Conservation (phyloP, 805 yeast genomes). For the Metschnikowia similis region DNA sequence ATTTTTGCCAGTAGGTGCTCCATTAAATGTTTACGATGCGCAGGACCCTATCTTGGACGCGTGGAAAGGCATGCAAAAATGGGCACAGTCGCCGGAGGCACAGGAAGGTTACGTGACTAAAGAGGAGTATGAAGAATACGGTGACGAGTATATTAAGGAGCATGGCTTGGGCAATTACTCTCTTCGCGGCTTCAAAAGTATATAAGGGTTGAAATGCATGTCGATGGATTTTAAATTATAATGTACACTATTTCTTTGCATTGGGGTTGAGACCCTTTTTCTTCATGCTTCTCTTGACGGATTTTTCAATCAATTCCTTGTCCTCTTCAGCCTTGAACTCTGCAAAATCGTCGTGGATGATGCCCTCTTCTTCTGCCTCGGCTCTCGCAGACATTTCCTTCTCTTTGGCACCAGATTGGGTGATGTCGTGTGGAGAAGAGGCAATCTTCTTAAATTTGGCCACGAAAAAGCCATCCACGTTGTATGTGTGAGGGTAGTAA, state of each 20-base stretch:
- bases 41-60: constrained; percentile 71
- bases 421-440: constrained; percentile 76
- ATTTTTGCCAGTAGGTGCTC: constrained; percentile 65
- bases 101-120: constrained; percentile 51
- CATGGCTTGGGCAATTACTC: constrained; percentile 70
- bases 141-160: constrained; percentile 83
- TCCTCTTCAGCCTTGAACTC: constrained; percentile 75
- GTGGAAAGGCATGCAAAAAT: constrained; percentile 91
- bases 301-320: constrained; percentile 61
- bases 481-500: constrained; percentile 97
- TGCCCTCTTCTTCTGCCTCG: constrained; percentile 76
- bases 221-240: constrained; percentile 1
- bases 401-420: constrained; percentile 85
- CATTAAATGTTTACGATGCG: constrained; percentile 59
- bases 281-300: constrained; percentile 60
- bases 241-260: constrained; percentile 22
- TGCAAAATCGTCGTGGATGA: constrained; percentile 84
- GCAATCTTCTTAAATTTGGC: constrained; percentile 94
- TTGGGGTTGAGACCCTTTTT: constrained; percentile 73
- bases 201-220: neutral
- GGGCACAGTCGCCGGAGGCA: constrained; percentile 53
- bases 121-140: constrained; percentile 81
- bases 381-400: constrained; percentile 78
- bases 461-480: constrained; percentile 97
- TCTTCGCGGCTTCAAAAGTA: constrained; percentile 17